A percentile compares a stretch with the other conserved stretches of the same genome.
Conservation (phyloP, 805 yeast genomes). For the Metschnikowia continentalis region DNA sequence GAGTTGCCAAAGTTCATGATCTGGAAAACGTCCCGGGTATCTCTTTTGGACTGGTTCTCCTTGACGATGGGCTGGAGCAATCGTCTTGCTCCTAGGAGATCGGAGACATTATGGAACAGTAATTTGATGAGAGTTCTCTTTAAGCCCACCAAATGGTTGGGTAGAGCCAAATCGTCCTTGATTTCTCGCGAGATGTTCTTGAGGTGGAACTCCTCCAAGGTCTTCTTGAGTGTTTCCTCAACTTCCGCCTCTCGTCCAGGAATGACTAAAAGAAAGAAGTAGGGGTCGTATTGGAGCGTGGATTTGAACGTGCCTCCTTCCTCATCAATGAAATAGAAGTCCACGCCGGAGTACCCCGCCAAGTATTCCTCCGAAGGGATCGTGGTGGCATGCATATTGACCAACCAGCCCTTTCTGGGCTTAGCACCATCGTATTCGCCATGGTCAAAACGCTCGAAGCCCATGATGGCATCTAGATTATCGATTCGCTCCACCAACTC, state of each 20-base stretch:
- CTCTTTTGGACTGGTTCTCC: conserved; percentile 58
- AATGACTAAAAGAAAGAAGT: conserved; percentile 68
- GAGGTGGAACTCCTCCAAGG: conserved; percentile 54
- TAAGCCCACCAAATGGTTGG: conserved; percentile 84
- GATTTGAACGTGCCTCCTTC: conserved; percentile 96
- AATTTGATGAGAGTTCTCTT: conserved; percentile 61
- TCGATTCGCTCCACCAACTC: conserved; percentile 61
- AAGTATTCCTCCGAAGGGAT: conserved; percentile 53
- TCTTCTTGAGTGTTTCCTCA: conserved; percentile 74
- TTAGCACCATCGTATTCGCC: conserved; percentile 53
- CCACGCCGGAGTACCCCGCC: conserved; percentile 84
- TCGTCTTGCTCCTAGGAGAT: conserved; percentile 72
- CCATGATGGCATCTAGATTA: conserved; percentile 75
- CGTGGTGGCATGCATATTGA: conserved; percentile 88
- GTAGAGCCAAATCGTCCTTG: conserved; percentile 77
- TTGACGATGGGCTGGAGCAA: conserved; percentile 63
- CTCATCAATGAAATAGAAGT: conserved; percentile 89
- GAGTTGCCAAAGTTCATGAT: conserved; percentile 43
- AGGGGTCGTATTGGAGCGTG: conserved; percentile 80
- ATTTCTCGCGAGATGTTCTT: conserved; percentile 51
- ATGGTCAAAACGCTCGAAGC: conserved; percentile 73
- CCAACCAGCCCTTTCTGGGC: conserved; percentile 79
- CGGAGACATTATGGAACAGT: conserved; percentile 68
- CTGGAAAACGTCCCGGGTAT: conserved; percentile 64
- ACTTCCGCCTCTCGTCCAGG: conserved; percentile 65